Percentiles rank a stretch among this genome's conserved stretches.
Evolutionary conservation across 495 filamentous ascomycete species (phyloP).

Genomic region (Mytilinidion resinicola): DNA sequence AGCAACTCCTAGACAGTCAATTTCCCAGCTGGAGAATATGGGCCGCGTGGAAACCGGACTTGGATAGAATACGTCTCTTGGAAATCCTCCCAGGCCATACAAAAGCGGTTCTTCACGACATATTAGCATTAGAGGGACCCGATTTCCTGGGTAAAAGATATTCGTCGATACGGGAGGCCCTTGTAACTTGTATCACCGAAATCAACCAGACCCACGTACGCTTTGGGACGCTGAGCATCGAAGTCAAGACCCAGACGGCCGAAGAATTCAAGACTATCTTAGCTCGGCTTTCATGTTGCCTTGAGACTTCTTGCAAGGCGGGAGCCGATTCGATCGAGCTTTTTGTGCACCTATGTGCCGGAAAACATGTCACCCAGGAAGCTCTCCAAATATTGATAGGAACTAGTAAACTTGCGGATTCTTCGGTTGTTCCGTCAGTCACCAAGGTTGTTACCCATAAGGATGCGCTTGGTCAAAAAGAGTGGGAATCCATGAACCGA

Average conservation of each 20-base stretch:
- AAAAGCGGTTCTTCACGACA: slow-evolving; percentile 12
- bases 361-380: slow-evolving; percentile 9
- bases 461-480: neutral
- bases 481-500: neutral
- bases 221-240: slow-evolving; percentile 10
- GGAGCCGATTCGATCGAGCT: slow-evolving; percentile 5
- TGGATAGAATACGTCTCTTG: slow-evolving; percentile 7
- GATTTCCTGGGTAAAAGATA: slow-evolving; percentile 17
- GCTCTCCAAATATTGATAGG: slow-evolving; percentile 13
- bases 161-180: slow-evolving; percentile 11
- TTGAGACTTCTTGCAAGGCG: slow-evolving; percentile 7
- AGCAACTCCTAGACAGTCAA: slow-evolving; percentile 14
- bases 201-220: neutral
- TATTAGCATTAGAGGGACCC: slow-evolving; percentile 23
- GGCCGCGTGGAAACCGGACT: slow-evolving; percentile 19
- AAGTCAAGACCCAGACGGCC: slow-evolving; percentile 8
- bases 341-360: slow-evolving; percentile 17
- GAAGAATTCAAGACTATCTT: slow-evolving; percentile 13
- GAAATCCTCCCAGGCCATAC: slow-evolving; percentile 2
- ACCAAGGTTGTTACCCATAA: neutral
- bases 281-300: neutral
- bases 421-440: neutral
- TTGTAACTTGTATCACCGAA: slow-evolving; percentile 8
- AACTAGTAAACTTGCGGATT: slow-evolving; percentile 7
- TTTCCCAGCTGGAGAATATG: slow-evolving; percentile 21